These are phyloP conservation scores for Debaryomycetaceae sp. DNA, from an alignment of 1,139 yeast genomes.

Conservation along the genomic window DNA sequence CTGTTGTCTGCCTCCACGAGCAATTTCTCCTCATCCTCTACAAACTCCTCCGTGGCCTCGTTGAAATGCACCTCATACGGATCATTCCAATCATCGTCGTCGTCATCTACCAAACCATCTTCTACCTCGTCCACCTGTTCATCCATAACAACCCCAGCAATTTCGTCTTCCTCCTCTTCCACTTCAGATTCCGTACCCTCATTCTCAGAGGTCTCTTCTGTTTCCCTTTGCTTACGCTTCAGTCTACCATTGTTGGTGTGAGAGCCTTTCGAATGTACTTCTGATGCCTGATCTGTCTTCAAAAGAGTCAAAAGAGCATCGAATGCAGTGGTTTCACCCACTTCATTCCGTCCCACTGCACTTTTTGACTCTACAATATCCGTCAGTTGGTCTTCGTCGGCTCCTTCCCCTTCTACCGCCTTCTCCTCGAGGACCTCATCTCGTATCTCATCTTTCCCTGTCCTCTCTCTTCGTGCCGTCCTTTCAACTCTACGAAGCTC, in stretches of 20 bases:
- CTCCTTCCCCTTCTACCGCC: constrained; percentile 9
- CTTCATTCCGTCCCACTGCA: too few species aligned
- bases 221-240: constrained; percentile 11
- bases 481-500: constrained; percentile 58
- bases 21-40: constrained; percentile 30
- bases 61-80: constrained; percentile 81
- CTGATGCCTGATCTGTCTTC: constrained; percentile 45
- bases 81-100: constrained; percentile 29
- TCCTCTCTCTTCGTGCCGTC: constrained; percentile 37
- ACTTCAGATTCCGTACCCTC: constrained; percentile 31
- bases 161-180: constrained; percentile 27
- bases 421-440: constrained; percentile 7
- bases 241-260: not conserved
- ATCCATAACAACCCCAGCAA: constrained; percentile 23
- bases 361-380: constrained; percentile 7
- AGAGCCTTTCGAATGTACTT: constrained; percentile 12
- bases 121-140: constrained; percentile 29
- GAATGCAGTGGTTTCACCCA: constrained; percentile 50
- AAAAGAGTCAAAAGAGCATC: constrained; percentile 73
- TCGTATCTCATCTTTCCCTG: constrained; percentile 10
- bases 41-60: constrained; percentile 39
- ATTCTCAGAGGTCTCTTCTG: constrained; percentile 23
- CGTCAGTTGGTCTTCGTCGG: constrained; percentile 7
- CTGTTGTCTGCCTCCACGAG: constrained; percentile 15
- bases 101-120: constrained; percentile 27